A percentile compares a stretch with the other conserved stretches of the same genome.
These are phyloP conservation scores for Bipolaris cookei DNA, from an alignment of 2,329 filamentous ascomycete species.

Conservation along the genomic window DNA sequence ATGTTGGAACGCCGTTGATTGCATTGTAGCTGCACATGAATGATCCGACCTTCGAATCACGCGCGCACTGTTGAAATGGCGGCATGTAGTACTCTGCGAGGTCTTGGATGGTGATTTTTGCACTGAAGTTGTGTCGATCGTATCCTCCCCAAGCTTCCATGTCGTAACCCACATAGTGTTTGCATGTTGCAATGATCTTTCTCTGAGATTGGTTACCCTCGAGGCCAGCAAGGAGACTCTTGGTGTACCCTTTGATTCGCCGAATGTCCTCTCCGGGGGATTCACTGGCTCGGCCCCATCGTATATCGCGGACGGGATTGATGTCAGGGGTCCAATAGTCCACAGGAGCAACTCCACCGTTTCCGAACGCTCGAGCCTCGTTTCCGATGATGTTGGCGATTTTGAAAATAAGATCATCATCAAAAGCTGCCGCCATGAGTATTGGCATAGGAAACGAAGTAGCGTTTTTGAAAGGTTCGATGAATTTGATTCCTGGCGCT, in stretches of 20 bases:
- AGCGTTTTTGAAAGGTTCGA: constrained; percentile 63
- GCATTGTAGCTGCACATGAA: constrained; percentile 67
- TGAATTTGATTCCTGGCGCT: constrained; percentile 62
- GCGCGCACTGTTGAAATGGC: constrained; percentile 63
- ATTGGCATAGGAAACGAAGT: constrained; percentile 72
- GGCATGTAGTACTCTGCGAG: constrained; percentile 72
- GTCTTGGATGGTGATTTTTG: constrained; percentile 65
- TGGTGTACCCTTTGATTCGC: constrained; percentile 56
- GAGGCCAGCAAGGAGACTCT: constrained; percentile 36
- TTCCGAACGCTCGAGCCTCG: constrained; percentile 70
- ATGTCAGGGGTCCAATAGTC: constrained; percentile 72
- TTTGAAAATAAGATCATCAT: constrained; percentile 64
- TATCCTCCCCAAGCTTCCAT: constrained; percentile 41
- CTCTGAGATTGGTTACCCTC: constrained; percentile 24
- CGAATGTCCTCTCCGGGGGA: constrained; percentile 65
- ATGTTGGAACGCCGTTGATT: constrained; percentile 70
- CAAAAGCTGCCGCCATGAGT: constrained; percentile 66
- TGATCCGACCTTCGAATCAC: constrained; percentile 53
- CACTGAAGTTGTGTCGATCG: constrained; percentile 59
- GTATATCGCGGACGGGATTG: constrained; percentile 68
- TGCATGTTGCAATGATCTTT: constrained; percentile 55
- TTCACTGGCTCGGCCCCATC: constrained; percentile 65
- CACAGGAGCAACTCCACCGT: constrained; percentile 60
- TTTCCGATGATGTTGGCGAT: constrained; percentile 64
- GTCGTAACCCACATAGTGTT: constrained; percentile 51